phyloP scores from a whole-genome alignment of 2,329 filamentous ascomycete genomes.

The Tothia fuscella region DNA sequence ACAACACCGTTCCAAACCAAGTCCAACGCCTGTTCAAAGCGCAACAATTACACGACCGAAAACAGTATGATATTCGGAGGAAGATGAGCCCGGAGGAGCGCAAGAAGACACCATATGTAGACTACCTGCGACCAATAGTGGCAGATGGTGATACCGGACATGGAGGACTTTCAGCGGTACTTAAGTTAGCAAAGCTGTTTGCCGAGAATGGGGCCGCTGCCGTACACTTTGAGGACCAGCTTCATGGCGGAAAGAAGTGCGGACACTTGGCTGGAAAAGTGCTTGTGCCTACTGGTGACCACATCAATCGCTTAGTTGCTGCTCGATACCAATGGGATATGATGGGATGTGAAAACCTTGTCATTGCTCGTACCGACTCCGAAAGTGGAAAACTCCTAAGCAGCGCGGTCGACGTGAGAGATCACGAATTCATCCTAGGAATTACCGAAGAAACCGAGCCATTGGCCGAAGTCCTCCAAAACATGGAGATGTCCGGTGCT shows the following conservation, averaged over 20 bases:
- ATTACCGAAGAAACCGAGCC: constrained; percentile 68
- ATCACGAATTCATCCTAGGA: constrained; percentile 94
- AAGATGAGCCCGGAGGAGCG: constrained; percentile 66
- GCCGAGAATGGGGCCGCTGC: constrained; percentile 93
- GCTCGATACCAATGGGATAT: constrained; percentile 96
- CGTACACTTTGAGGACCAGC: constrained; percentile 95
- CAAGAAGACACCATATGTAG: constrained; percentile 65
- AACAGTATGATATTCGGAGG: constrained; percentile 78
- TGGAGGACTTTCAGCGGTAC: constrained; percentile 79
- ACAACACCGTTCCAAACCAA: constrained; percentile 97
- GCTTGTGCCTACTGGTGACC: constrained; percentile 82
- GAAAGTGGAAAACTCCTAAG: constrained; percentile 86
- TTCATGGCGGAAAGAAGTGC: constrained; percentile 97
- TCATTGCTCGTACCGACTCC: constrained; percentile 90
- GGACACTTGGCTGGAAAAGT: constrained; percentile 95
- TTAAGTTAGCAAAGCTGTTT: constrained; percentile 95
- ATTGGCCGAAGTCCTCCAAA: constrained; percentile 76
- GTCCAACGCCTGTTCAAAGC: constrained; percentile 94
- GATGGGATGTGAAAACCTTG: constrained; percentile 90
- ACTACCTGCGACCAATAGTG: constrained; percentile 90
- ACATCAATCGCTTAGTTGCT: constrained; percentile 88
- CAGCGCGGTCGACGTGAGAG: constrained; percentile 81
- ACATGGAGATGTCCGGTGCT: constrained; percentile 75
- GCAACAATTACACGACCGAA: constrained; percentile 91
- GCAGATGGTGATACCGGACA: constrained; percentile 94